Evolutionary conservation across 108 stramenopile species (phyloP), one percentile per base, ranked within the genome.

Genomic region (Nitzschia putrida): DNA sequence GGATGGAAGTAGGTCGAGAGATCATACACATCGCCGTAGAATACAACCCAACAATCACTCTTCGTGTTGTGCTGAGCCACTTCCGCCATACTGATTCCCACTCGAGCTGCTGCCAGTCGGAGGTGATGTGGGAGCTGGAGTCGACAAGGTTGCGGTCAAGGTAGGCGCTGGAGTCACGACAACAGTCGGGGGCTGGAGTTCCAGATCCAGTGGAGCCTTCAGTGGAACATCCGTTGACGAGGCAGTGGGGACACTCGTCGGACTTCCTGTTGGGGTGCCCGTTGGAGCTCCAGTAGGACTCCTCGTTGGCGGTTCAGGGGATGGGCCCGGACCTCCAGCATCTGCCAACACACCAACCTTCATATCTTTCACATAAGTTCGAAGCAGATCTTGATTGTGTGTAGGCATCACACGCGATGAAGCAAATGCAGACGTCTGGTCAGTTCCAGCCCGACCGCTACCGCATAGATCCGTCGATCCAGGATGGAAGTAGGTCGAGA

Each of bases 301-400:
- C n/a, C 7, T 18, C 8, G 53, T 53, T n/a, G 53, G 53, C 53
- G 53, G n/a, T 8, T n/a, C 22, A 9, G 53, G n/a, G 20, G n/a
- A n/a, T n/a, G n/a, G n/a, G n/a, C n/a, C 53, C 53, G 53, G 53
- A 53, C 53, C 53, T 21, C n/a, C 9, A 53, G 22, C 13, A 18
- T 53, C n/a, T 8, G 12, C 22, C 53, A 21, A 53, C 53, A 53
- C 22, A 8, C 13, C 8, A 53, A 8, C 53, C 8, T n/a, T 53
- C 12, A n/a, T n/a, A n/a, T n/a, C n/a, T n/a, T n/a, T n/a, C n/a
- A n/a, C n/a, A n/a, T n/a, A n/a, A n/a, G n/a, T n/a, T n/a, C n/a
- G n/a, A n/a, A 53, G n/a, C 53, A 53, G 9, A 8, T 8, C n/a
- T 18, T n/a, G 8, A n/a, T 9, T 53, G 53, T 53, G 53, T 9